Evolutionary conservation across 768 basidiomycete genomes (phyloP), one percentile per base, ranked within the genome.

Genomic region (Tricholoma bakamatsutake): DNA sequence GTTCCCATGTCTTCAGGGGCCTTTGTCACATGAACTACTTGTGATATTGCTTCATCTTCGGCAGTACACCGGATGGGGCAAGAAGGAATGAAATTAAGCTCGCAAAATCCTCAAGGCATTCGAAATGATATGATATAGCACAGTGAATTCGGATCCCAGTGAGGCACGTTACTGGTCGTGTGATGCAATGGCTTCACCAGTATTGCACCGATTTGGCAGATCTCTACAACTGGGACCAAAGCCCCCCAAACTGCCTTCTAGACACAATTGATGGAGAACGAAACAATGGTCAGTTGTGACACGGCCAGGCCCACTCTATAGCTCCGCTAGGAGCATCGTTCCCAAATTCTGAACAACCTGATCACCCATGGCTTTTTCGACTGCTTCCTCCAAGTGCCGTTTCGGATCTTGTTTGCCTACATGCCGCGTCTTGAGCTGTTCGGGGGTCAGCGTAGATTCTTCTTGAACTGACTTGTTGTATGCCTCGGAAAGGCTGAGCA

Each of bases 381-480:
- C 97, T 28, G 91, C 90, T 72, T 98, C 97, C 64, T 96, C 94
- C 60, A 99, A 71, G 76, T 99, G 97, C 62, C 97, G 84, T 74
- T 99, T 99, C 33, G 97, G 97, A 73, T 98, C 95, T 64, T 95
- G 91, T 70, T 96, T 97, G 55, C 95, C 95, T 63, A 98, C 93
- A 71, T 97, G 95, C 62, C 97, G 85, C 50, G 95, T 98, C 76
- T 97, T 97, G 34, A 98, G 80, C 69, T 98, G 93, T 54, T 98
- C 93, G 5, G 87, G 67, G 12, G 93, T 90, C 53, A 99, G 74
- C n/a, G 94, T 98, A 53, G 93, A 88, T 71, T 98, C 97, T 71
- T 98, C 97, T 73, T 96, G 90, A 48, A 99, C 93, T 0, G 93
- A 96, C 72, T 96, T 97, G 72, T 96, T 97, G 78, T 99, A 99